These are phyloP conservation scores for Rhinocladiella mackenziei DNA, from an alignment of 2,329 filamentous ascomycete genomes.

Conservation along the genomic window DNA sequence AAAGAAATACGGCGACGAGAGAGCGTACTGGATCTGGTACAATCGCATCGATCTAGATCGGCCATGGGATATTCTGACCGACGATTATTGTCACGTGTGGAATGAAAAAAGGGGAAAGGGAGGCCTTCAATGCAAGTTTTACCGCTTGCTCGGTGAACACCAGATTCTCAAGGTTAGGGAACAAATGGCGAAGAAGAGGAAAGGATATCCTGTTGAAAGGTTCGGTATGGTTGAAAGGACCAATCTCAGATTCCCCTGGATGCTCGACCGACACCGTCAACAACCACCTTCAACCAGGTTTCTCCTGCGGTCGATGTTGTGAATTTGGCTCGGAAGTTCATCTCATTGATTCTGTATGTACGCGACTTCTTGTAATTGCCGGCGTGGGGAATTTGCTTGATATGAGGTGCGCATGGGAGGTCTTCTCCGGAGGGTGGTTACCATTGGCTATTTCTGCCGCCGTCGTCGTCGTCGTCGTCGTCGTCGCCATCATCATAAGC, in stretches of 20 bases:
- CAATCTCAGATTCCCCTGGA: slow-evolving; percentile 34
- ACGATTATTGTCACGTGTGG: slow-evolving; percentile 44
- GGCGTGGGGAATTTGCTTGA: neutral
- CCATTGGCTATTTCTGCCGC: slow-evolving; percentile 1
- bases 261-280: slow-evolving; percentile 4
- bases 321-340: too few relatives aligned
- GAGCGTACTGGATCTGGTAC: slow-evolving; percentile 3
- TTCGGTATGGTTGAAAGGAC: slow-evolving; percentile 42
- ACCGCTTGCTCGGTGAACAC: slow-evolving; percentile 46
- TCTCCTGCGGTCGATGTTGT: neutral
- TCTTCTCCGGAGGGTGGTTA: neutral
- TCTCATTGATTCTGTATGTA: neutral
- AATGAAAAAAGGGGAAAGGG: slow-evolving; percentile 39
- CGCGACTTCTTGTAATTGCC: neutral
- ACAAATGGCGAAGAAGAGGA: slow-evolving; percentile 32
- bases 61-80: slow-evolving; percentile 44
- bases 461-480: slow-evolving; percentile 26
- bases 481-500: slow-evolving; percentile 40
- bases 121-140: slow-evolving; percentile 50
- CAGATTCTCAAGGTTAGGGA: slow-evolving; percentile 44
- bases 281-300: neutral
- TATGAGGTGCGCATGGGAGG: neutral
- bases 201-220: slow-evolving; percentile 27
- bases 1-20: slow-evolving; percentile 1
- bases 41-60: neutral